A percentile compares a stretch with the other conserved stretches of the same genome.
Evolutionary conservation across 2,329 filamentous ascomycete species (phyloP).

Genomic region (Monosporascus sp.): DNA sequence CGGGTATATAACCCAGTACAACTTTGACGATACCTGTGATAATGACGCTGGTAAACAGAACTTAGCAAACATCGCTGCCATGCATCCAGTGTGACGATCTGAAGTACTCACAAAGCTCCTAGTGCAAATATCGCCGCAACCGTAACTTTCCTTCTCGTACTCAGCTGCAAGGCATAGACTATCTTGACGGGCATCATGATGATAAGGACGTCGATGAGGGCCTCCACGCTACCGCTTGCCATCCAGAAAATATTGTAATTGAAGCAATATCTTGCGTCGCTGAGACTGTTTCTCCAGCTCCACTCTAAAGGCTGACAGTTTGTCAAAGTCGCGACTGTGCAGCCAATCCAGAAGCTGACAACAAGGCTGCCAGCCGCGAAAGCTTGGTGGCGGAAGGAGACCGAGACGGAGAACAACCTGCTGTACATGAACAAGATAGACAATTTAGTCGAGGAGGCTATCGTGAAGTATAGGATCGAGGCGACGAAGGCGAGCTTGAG

Average conservation of each 20-base stretch:
- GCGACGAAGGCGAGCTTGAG: slow-evolving; percentile 11
- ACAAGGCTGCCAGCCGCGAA: slow-evolving; percentile 5
- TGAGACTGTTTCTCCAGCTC: slow-evolving; percentile 14
- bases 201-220: slow-evolving; percentile 11
- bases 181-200: slow-evolving; percentile 10
- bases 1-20: slow-evolving; percentile 7
- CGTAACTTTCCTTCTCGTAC: slow-evolving; percentile 9
- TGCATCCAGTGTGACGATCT: not conserved
- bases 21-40: slow-evolving; percentile 10
- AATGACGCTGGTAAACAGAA: slow-evolving; percentile 3
- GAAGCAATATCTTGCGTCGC: slow-evolving; percentile 18
- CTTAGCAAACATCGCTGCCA: not conserved
- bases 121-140: slow-evolving; percentile 15
- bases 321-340: slow-evolving; percentile 12
- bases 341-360: slow-evolving; percentile 13
- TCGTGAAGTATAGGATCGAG: slow-evolving; percentile 20
- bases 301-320: slow-evolving; percentile 20
- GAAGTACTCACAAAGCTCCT: slow-evolving; percentile 9
- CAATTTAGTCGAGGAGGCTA: slow-evolving; percentile 18
- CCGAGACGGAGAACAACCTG: slow-evolving; percentile 20
- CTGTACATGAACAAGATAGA: slow-evolving; percentile 23
- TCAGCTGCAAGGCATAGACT: slow-evolving; percentile 9
- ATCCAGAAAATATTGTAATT: slow-evolving; percentile 22
- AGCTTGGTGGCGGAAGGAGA: slow-evolving; percentile 15
- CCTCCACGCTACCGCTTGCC: slow-evolving; percentile 9